Conservation (phyloP, 2,329 filamentous ascomycete species). For the Aspergillus sp. region DNA sequence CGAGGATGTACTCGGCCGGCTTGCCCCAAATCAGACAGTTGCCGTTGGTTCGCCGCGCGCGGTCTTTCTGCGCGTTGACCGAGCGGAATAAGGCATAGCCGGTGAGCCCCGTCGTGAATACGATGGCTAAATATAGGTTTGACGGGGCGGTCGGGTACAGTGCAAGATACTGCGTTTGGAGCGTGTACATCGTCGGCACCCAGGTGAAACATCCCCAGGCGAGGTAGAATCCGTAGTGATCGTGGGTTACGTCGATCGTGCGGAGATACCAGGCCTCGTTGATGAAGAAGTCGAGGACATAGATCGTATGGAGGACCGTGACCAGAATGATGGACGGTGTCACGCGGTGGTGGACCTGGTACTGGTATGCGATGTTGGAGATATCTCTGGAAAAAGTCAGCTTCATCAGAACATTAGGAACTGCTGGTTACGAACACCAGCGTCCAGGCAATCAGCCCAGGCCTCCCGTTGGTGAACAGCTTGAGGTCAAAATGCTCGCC, state of each 20-base stretch:
- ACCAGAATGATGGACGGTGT: slow-evolving; percentile 24
- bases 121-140: background rate
- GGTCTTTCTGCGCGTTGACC: slow-evolving; percentile 3
- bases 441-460: slow-evolving; percentile 42
- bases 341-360: background rate
- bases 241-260: slow-evolving; percentile 36
- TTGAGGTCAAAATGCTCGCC: slow-evolving; percentile 39
- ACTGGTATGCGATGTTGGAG: slow-evolving; percentile 3
- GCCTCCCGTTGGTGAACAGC: slow-evolving; percentile 39
- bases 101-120: background rate
- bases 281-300: slow-evolving; percentile 42
- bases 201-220: slow-evolving; percentile 40
- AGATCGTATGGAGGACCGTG: slow-evolving; percentile 36
- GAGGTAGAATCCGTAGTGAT: slow-evolving; percentile 37
- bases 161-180: slow-evolving; percentile 41
- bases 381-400: slow-evolving; percentile 2
- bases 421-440: too few species aligned
- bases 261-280: slow-evolving; percentile 42
- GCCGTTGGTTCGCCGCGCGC: background rate
- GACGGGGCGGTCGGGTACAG: slow-evolving; percentile 27
- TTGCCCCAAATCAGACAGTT: slow-evolving; percentile 1
- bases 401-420: slow-evolving; percentile 13
- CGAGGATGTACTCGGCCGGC: background rate
- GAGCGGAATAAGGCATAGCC: slow-evolving; percentile 3
- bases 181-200: slow-evolving; percentile 39